Conservation (phyloP, 441 rosid genomes). For the Euphorbia schlechtendalii region DNA sequence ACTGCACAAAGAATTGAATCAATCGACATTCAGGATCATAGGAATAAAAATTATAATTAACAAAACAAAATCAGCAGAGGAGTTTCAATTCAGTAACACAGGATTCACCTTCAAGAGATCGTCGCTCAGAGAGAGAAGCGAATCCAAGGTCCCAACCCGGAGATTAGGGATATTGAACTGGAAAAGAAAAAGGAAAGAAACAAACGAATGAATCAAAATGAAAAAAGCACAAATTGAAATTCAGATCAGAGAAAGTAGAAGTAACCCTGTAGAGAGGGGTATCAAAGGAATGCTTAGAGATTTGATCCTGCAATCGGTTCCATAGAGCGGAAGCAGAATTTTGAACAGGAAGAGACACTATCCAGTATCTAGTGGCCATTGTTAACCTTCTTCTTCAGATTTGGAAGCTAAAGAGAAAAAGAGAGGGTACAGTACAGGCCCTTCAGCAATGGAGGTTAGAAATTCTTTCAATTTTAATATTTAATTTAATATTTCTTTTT, state of each 20-base stretch:
- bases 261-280: conserved; percentile 90
- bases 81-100: conserved; percentile 1
- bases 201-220: background rate
- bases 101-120: conserved; percentile 75
- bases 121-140: conserved; percentile 90
- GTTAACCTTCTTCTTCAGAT: background rate
- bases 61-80: background rate
- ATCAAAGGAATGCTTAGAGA: conserved; percentile 93
- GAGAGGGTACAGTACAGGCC: no score
- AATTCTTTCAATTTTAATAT: background rate
- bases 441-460: background rate
- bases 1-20: conserved; percentile 37
- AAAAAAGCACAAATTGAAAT: no score
- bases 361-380: conserved; percentile 94
- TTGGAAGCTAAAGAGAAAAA: background rate
- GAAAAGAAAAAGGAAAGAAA: conserved; percentile 10
- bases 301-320: conserved; percentile 78
- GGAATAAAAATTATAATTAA: background rate
- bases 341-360: conserved; percentile 81
- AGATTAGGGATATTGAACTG: conserved; percentile 96
- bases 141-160: conserved; percentile 96
- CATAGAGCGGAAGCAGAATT: conserved; percentile 66
- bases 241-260: conserved; percentile 7
- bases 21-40: background rate
- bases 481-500: background rate